Percentiles rank a stretch among this genome's conserved stretches.
These are phyloP conservation scores for Fusarium sp. DNA, from an alignment of 2,329 filamentous ascomycete species.

Conservation along the genomic window DNA sequence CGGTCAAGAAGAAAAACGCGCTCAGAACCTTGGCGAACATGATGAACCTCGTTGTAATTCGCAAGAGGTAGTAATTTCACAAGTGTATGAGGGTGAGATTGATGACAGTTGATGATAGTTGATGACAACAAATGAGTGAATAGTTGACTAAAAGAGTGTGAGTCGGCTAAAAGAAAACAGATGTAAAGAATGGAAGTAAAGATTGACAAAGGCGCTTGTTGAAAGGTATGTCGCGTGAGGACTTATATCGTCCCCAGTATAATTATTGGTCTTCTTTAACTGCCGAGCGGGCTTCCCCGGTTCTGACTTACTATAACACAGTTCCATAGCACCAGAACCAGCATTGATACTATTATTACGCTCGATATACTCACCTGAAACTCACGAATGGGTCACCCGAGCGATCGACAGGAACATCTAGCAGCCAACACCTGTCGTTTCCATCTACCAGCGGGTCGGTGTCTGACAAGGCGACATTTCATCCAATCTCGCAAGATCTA, in stretches of 20 bases:
- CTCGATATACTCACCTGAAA: conserved; percentile 19
- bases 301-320: neutral
- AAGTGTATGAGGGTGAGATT: neutral
- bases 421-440: too few species aligned
- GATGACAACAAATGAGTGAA: conserved; percentile 7
- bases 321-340: neutral
- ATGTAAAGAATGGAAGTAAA: neutral
- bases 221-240: too few species aligned
- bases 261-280: neutral
- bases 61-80: too few species aligned
- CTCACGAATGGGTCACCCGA: neutral
- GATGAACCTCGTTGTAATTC: neutral
- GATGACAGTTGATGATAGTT: neutral
- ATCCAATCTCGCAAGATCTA: neutral
- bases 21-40: conserved; percentile 36
- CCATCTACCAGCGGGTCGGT: neutral
- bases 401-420: neutral
- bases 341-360: neutral
- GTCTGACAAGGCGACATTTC: neutral
- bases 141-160: conserved; percentile 14
- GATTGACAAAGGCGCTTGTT: too few species aligned
- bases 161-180: neutral
- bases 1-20: conserved; percentile 23
- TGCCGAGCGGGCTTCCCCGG: too few species aligned
- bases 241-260: neutral